Evolutionary conservation across 805 yeast genomes (phyloP), one percentile per base, ranked within the genome.

Genomic region (Ogataea sp.): DNA sequence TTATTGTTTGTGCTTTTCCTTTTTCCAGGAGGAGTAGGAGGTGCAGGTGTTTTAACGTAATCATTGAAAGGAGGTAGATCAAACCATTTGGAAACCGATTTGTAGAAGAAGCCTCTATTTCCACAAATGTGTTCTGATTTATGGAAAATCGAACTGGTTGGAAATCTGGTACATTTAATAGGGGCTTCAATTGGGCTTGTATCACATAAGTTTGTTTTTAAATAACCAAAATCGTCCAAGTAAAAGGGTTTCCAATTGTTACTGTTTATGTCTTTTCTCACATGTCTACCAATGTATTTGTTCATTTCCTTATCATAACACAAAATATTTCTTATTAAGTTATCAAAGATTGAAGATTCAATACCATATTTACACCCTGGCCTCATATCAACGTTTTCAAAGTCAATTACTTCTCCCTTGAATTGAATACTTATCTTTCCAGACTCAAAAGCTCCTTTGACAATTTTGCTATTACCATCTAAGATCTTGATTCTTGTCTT

Each of bases 21-120:
- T 6, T 49, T 51, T 16, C 52, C 53, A 10, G 62, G 62, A 9
- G 64, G 64, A 1, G 64, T 58, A 8, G 62, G 62, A 8, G 62
- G 64, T 2, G 59, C 49, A 3, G 62, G 62, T 0, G 59, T 53
- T 37, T 49, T 52, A 21, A 49, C 47, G 35, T 52, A 55, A 35
- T 59, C 58, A 41, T 58, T 58, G 40, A 61, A 58, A 4, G 67
- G 67, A 0, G 65, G 64, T 15, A 61, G 44, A 14, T 52, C 59
- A 48, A 58, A 60, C 67, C 67, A 61, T 40, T 54, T 59, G 3
- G 59, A 48, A 18, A 61, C 42, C 10, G 54, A 41, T 39, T 57
- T 58, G 39, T 43, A 52, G 6, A 47, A 38, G 7, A 50, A 50
- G 8, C 53, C 50, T 31, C 50, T 53, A 32, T 53, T 50, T 14